Conservation (phyloP, 2,329 filamentous ascomycete genomes). For the Exophiala sp. region DNA sequence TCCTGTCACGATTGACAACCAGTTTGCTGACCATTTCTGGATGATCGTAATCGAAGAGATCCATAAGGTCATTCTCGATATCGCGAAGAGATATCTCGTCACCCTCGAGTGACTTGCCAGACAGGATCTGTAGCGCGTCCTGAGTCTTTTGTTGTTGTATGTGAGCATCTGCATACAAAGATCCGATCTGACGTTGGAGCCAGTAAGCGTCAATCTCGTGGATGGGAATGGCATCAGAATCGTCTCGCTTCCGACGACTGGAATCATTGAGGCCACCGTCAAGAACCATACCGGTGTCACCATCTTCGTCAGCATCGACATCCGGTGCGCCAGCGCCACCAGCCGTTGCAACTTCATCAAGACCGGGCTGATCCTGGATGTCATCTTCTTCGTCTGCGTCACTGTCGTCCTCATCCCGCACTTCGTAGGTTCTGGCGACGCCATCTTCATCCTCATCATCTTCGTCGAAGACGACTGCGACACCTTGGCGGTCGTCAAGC, state of each 20-base stretch:
- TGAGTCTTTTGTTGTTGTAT: conserved; percentile 90
- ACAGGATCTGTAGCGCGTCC: conserved; percentile 76
- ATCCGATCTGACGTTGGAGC: conserved; percentile 88
- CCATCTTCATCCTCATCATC: conserved; percentile 82
- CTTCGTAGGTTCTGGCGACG: conserved; percentile 73
- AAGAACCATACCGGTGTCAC: conserved; percentile 67
- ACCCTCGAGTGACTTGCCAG: conserved; percentile 68
- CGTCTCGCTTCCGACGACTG: conserved; percentile 46
- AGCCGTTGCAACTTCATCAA: conserved; percentile 49
- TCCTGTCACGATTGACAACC: conserved; percentile 86
- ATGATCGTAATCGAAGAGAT: conserved; percentile 95
- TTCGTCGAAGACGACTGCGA: conserved; percentile 95
- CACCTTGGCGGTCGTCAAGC: conserved; percentile 90
- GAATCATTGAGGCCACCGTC: conserved; percentile 59
- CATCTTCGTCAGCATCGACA: conserved; percentile 49
- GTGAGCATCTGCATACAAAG: conserved; percentile 85
- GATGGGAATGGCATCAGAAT: conserved; percentile 62
- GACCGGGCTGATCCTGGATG: conserved; percentile 56
- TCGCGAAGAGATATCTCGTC: conserved; percentile 84
- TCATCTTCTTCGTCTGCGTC: conserved; percentile 73
- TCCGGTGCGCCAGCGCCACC: conserved; percentile 41
- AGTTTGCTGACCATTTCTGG: conserved; percentile 88
- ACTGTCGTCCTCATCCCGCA: conserved; percentile 74
- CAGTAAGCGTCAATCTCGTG: conserved; percentile 96
- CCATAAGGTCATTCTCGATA: conserved; percentile 97